These are phyloP conservation scores for Neopestalotiopsis clavispora DNA, from an alignment of 2,329 filamentous ascomycete genomes.

Conservation along the genomic window DNA sequence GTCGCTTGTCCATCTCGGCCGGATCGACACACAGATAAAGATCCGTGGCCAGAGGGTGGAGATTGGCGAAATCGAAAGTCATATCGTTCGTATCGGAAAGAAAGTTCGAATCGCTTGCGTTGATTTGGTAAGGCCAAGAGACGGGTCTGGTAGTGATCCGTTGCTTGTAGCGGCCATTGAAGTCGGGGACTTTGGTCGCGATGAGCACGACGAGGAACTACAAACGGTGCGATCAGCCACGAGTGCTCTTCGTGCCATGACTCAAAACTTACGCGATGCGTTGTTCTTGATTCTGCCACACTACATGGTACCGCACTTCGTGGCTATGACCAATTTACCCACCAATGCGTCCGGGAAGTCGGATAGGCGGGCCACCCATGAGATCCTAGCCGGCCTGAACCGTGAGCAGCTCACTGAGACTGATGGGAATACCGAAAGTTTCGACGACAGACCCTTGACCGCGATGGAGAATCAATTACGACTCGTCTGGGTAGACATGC, in stretches of 20 bases:
- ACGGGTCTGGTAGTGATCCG: neutral
- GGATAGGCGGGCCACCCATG: neutral
- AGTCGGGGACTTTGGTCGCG: slow-evolving; percentile 57
- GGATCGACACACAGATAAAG: slow-evolving; percentile 19
- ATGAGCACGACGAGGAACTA: neutral
- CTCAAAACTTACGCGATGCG: slow-evolving; percentile 35
- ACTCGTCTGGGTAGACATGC: slow-evolving; percentile 13
- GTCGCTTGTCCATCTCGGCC: slow-evolving; percentile 31
- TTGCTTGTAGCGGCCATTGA: slow-evolving; percentile 39
- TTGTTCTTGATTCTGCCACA: slow-evolving; percentile 73
- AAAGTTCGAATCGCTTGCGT: neutral
- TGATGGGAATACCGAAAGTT: slow-evolving; percentile 50
- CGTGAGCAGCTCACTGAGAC: neutral
- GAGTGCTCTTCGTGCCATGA: neutral
- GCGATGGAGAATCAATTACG: slow-evolving; percentile 6
- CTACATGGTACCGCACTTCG: slow-evolving; percentile 92
- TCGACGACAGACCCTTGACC: slow-evolving; percentile 39
- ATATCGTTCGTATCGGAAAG: slow-evolving; percentile 1
- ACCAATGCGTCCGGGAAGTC: slow-evolving; percentile 53
- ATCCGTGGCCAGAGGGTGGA: slow-evolving; percentile 18
- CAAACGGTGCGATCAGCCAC: slow-evolving; percentile 2
- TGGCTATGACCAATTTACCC: slow-evolving; percentile 86
- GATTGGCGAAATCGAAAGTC: slow-evolving; percentile 16
- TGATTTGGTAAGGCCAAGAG: slow-evolving; percentile 1
- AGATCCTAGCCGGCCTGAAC: neutral